Evolutionary conservation across 2,329 filamentous ascomycete species (phyloP).

Genomic region (Hypoxylon sp.): DNA sequence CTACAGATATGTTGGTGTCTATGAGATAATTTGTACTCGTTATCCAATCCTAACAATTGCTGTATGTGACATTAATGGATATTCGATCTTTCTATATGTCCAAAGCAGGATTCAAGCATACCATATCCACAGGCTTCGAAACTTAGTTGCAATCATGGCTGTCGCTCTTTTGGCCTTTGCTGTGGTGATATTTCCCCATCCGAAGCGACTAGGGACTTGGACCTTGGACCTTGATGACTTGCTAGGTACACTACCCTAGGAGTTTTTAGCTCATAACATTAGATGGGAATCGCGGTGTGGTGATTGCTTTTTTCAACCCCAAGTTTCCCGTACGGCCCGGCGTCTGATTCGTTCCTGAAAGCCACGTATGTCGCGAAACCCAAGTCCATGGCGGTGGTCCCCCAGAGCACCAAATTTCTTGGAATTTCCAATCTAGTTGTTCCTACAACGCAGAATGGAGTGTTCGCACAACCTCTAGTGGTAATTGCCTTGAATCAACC

Average conservation of each 20-base stretch:
- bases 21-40: background rate
- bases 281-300: background rate
- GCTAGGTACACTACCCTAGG: background rate
- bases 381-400: background rate
- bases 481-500: background rate
- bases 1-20: background rate
- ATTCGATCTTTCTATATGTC: background rate
- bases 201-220: background rate
- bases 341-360: constrained; percentile 3
- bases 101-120: background rate
- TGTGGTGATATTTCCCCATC: background rate
- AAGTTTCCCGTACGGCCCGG: background rate
- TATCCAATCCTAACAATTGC: background rate
- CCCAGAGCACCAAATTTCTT: background rate
- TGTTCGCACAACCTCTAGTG: background rate
- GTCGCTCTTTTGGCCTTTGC: background rate
- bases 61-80: background rate
- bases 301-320: background rate
- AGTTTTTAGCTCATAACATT: background rate
- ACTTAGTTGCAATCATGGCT: background rate
- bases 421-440: background rate
- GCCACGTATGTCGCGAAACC: background rate
- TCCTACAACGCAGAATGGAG: background rate
- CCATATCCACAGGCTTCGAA: background rate
- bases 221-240: background rate